phyloP scores from a whole-genome alignment of 176 grass and related monocot genomes.

The Avena atlantica region DNA sequence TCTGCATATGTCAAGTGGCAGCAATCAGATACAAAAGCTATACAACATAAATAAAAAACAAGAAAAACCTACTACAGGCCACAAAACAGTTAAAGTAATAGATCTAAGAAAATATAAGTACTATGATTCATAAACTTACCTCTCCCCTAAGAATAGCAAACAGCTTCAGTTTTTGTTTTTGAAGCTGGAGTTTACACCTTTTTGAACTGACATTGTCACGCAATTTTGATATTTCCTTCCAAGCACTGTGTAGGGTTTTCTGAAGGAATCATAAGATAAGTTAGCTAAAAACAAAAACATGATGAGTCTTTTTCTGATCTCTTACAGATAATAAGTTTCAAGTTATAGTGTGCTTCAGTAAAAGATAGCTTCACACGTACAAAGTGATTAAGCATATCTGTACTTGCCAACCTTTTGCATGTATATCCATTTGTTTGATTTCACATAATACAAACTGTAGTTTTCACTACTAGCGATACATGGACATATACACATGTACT shows the following conservation, averaged over 20 bases:
- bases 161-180: slow-evolving; percentile 82
- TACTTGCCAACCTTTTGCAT: not conserved
- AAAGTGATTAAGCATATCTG: slow-evolving; percentile 5
- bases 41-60: not conserved
- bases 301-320: not conserved
- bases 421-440: slow-evolving; percentile 9
- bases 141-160: slow-evolving; percentile 83
- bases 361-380: slow-evolving; percentile 1
- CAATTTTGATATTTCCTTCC: slow-evolving; percentile 80
- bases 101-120: not conserved
- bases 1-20: slow-evolving; percentile 64
- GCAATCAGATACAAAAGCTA: slow-evolving; percentile 36
- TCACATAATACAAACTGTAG: not conserved
- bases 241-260: slow-evolving; percentile 90
- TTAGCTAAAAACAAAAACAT: slow-evolving; percentile 7
- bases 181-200: slow-evolving; percentile 76
- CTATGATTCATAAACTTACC: slow-evolving; percentile 47
- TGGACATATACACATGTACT: not conserved
- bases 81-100: slow-evolving; percentile 30
- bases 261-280: slow-evolving; percentile 52
- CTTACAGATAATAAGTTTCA: not conserved
- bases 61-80: slow-evolving; percentile 4
- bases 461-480: not conserved
- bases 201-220: slow-evolving; percentile 77
- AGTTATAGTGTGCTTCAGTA: not conserved